These are phyloP conservation scores for Tetrapisispora nanseiensis DNA, from an alignment of 805 yeast genomes.

Conservation along the genomic window DNA sequence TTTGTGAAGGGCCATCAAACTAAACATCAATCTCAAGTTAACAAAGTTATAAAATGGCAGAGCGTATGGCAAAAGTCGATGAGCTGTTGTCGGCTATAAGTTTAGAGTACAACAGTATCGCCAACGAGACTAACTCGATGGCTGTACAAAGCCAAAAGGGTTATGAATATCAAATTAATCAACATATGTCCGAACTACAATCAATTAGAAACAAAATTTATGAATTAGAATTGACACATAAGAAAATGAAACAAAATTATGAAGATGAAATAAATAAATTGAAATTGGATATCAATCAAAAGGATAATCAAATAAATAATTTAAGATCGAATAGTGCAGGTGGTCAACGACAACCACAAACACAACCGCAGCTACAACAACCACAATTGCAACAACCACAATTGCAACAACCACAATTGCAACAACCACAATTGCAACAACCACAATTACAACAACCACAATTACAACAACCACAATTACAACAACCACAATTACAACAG, in stretches of 20 bases:
- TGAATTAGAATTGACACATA: constrained; percentile 88
- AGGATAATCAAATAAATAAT: constrained; percentile 47
- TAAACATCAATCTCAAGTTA: too few species aligned
- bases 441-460: background rate
- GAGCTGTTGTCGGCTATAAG: constrained; percentile 88
- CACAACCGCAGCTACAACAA: background rate
- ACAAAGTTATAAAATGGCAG: background rate
- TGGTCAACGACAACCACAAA: background rate
- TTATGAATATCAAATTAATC: constrained; percentile 78
- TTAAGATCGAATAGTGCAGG: background rate
- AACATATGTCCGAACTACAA: constrained; percentile 87
- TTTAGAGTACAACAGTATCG: constrained; percentile 78
- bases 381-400: background rate
- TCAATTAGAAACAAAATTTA: constrained; percentile 89
- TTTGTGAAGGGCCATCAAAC: too few species aligned
- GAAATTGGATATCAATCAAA: constrained; percentile 74
- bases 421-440: background rate
- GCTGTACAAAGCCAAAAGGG: constrained; percentile 82
- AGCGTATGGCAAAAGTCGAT: constrained; percentile 33
- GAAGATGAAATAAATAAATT: constrained; percentile 84
- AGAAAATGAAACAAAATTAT: constrained; percentile 90
- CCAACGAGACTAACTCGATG: constrained; percentile 75
- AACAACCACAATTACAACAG: constrained; percentile 1
- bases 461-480: background rate
- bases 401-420: background rate